phyloP scores from a whole-genome alignment of 106 monocot genomes.

The Dendrobium nobile region DNA sequence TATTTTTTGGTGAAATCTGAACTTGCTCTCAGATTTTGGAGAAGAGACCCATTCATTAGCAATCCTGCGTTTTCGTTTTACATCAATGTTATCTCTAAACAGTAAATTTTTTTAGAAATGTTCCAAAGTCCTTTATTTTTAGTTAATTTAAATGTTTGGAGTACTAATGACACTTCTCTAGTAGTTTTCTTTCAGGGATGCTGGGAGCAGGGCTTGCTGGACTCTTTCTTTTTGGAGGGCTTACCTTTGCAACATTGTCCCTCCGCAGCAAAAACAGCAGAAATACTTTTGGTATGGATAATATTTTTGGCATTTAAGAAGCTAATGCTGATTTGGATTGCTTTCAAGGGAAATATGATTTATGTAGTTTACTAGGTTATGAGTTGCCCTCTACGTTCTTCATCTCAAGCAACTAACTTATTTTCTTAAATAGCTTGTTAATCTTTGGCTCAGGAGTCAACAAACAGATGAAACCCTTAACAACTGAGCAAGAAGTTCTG shows the following conservation, averaged over 20 bases:
- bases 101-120: neutral
- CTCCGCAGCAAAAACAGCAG: conserved; percentile 37
- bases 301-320: neutral
- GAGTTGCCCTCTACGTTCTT: neutral
- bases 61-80: too few species aligned
- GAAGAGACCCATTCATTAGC: too few species aligned
- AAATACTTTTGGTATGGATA: conserved; percentile 30
- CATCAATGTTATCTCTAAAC: neutral
- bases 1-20: too few species aligned
- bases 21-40: too few species aligned
- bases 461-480: conserved; percentile 47
- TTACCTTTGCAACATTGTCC: conserved; percentile 75
- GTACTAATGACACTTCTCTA: conserved; percentile 52
- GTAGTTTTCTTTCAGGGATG: conserved; percentile 80
- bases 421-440: neutral
- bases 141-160: conserved; percentile 28
- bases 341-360: neutral
- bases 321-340: neutral
- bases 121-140: neutral
- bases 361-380: neutral
- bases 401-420: too few species aligned
- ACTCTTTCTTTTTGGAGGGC: conserved; percentile 50
- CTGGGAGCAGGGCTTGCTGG: conserved; percentile 80
- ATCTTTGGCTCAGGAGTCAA: conserved; percentile 37
- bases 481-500: conserved; percentile 36